These are phyloP conservation scores for Exophiala xenobiotica DNA, from an alignment of 2,329 filamentous ascomycete species.

Conservation along the genomic window DNA sequence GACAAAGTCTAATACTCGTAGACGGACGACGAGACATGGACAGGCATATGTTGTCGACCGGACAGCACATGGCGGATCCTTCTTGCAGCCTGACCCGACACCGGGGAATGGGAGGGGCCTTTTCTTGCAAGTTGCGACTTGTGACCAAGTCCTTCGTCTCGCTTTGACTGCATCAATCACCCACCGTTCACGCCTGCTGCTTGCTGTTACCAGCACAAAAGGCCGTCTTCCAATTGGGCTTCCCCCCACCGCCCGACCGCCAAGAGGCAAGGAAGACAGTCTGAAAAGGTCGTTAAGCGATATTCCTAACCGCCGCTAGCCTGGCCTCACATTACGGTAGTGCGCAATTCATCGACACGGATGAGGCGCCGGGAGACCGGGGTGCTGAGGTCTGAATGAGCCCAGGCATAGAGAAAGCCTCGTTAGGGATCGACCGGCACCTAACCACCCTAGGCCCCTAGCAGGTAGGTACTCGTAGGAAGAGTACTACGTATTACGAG, in stretches of 20 bases:
- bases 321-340: too few relatives aligned
- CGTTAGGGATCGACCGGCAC: background rate
- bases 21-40: background rate
- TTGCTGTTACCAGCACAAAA: conserved; percentile 3
- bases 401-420: background rate
- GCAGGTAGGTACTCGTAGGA: too few relatives aligned
- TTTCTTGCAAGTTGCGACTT: conserved; percentile 15
- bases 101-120: conserved; percentile 9
- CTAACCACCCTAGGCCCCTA: background rate
- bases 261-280: conserved; percentile 11
- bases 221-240: conserved; percentile 19
- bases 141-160: conserved; percentile 15
- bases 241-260: conserved; percentile 10
- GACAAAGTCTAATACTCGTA: conserved; percentile 7
- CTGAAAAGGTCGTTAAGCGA: conserved; percentile 10
- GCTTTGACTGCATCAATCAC: conserved; percentile 9
- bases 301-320: conserved; percentile 8
- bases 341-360: too few relatives aligned
- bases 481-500: too few relatives aligned
- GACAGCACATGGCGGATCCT: background rate
- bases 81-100: conserved; percentile 16
- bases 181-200: conserved; percentile 11
- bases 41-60: conserved; percentile 6
- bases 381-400: background rate
- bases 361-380: conserved; percentile 15